phyloP scores from a whole-genome alignment of 2,329 filamentous ascomycete genomes.

The Colletotrichum plurivorum region DNA sequence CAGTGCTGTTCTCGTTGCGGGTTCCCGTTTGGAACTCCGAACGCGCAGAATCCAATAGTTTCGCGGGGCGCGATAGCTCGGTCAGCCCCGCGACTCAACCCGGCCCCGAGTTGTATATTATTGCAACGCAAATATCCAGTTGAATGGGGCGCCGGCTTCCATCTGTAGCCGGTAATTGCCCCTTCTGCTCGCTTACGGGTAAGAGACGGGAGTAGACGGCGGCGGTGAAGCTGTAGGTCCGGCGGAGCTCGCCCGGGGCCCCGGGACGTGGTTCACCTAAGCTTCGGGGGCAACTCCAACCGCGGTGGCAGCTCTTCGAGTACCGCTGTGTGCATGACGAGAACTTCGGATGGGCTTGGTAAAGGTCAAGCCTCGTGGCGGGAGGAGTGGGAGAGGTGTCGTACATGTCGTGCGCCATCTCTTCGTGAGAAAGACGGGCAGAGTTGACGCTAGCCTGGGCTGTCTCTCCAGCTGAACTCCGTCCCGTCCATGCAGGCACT shows the following conservation, averaged over 20 bases:
- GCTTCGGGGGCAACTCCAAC: conserved; percentile 1
- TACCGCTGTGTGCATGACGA: neutral
- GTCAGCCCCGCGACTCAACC: neutral
- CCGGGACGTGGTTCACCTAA: neutral
- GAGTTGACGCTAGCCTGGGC: conserved; percentile 14
- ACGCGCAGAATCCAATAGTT: conserved; percentile 19
- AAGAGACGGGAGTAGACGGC: conserved; percentile 14
- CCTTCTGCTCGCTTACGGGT: neutral
- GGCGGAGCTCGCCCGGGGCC: neutral
- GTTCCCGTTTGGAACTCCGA: neutral
- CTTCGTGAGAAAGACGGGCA: conserved; percentile 11
- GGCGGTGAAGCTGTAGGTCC: neutral
- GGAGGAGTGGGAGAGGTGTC: neutral
- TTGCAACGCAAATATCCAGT: neutral
- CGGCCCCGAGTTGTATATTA: neutral
- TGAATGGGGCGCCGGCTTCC: neutral
- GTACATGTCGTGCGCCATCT: neutral
- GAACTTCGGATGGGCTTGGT: conserved; percentile 12
- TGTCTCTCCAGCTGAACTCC: conserved; percentile 25
- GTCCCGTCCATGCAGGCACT: neutral
- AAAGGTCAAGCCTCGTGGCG: conserved; percentile 23
- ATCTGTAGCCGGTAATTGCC: neutral
- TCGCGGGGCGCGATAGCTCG: neutral
- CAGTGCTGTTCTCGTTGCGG: neutral
- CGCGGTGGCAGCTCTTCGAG: neutral